Evolutionary conservation across 352 stramenopile genomes (phyloP).

Genomic region (Globisporangium canariense): DNA sequence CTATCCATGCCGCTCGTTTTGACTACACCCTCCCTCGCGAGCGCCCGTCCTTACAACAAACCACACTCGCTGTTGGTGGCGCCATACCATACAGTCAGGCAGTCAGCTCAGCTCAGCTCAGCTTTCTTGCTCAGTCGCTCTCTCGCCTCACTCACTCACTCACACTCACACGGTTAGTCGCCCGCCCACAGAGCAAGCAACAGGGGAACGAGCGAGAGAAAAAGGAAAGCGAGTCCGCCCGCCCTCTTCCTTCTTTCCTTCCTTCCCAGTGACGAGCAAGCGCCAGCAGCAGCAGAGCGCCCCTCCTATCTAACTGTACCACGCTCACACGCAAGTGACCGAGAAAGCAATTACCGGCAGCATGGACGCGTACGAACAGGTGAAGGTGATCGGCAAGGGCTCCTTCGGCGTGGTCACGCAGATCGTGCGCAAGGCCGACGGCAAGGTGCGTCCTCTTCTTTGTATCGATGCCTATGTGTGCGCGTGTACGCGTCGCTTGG

Average conservation of each 20-base stretch:
- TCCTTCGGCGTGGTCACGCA: conserved; percentile 91
- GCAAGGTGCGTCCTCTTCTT: conserved; percentile 46
- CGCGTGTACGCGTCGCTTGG: too few species aligned
- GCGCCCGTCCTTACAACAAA: conserved; percentile 1
- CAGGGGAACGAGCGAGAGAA: neutral
- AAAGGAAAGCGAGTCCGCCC: neutral
- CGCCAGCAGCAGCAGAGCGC: neutral
- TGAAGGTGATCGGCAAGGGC: conserved; percentile 89
- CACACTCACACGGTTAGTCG: neutral
- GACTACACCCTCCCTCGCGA: too few species aligned
- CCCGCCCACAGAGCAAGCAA: conserved; percentile 4
- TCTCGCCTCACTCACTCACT: neutral
- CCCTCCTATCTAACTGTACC: neutral
- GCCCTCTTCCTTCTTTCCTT: neutral
- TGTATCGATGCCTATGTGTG: too few species aligned
- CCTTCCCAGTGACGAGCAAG: neutral
- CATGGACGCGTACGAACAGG: conserved; percentile 88
- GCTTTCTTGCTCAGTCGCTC: conserved; percentile 2
- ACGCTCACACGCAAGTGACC: too few species aligned
- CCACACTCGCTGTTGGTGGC: neutral
- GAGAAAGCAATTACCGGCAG: neutral
- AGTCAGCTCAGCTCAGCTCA: neutral
- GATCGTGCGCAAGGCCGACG: conserved; percentile 87
- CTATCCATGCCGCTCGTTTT: too few species aligned
- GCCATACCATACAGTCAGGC: neutral